Conservation (phyloP, 192 early-diverging fungal genomes). For the Lunasporangiospora selenospora region DNA sequence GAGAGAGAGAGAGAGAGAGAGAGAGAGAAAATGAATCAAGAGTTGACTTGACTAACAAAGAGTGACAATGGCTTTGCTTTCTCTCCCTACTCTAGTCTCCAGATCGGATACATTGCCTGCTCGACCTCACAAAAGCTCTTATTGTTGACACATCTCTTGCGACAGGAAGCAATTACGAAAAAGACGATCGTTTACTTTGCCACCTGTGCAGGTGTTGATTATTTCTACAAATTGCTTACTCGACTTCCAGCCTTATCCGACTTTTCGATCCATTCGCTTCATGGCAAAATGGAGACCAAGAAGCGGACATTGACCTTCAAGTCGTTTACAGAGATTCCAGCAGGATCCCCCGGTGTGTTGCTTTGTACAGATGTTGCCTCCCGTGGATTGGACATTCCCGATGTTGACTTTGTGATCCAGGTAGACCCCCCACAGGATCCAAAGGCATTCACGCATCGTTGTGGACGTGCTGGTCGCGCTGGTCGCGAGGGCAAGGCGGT, state of each 20-base stretch:
- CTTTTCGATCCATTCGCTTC: constrained; percentile 75
- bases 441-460: constrained; percentile 94
- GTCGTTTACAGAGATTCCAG: constrained; percentile 69
- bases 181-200: constrained; percentile 96
- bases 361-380: constrained; percentile 97
- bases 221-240: constrained; percentile 76
- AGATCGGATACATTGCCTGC: constrained; percentile 78
- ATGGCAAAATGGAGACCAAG: constrained; percentile 94
- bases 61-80: not conserved
- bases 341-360: constrained; percentile 74
- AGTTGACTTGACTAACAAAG: constrained; percentile 6
- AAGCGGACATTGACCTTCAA: constrained; percentile 82
- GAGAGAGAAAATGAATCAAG: not conserved
- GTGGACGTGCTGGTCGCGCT: constrained; percentile 91
- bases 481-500: constrained; percentile 87
- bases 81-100: constrained; percentile 53
- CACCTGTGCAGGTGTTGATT: constrained; percentile 97
- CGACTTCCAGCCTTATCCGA: constrained; percentile 54
- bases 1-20: too few relatives aligned
- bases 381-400: constrained; percentile 94
- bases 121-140: constrained; percentile 84
- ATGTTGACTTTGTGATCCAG: constrained; percentile 95
- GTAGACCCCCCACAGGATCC: constrained; percentile 96
- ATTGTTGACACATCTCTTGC: constrained; percentile 72
- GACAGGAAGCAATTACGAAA: constrained; percentile 58